Conservation (phyloP, 2,329 filamentous ascomycete species). For the Canariomyces notabilis region DNA sequence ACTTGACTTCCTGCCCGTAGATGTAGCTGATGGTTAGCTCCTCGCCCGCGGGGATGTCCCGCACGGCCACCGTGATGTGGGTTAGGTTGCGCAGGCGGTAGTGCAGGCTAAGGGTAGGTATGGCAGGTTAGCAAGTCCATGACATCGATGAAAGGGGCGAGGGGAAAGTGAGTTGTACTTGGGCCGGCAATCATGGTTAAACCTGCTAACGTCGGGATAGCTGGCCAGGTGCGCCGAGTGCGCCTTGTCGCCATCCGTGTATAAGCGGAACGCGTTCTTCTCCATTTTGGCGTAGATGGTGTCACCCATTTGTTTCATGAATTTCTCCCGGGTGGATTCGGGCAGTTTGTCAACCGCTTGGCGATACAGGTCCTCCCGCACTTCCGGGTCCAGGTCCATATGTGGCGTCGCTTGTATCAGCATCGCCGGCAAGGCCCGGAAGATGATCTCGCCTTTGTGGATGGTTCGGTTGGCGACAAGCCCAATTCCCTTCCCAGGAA, state of each 20-base stretch:
- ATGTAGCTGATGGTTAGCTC: conserved; percentile 37
- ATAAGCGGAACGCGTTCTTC: conserved; percentile 34
- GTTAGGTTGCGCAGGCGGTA: conserved; percentile 33
- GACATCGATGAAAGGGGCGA: background rate
- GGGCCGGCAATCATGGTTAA: conserved; percentile 39
- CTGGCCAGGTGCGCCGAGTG: conserved; percentile 30
- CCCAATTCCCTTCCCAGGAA: conserved; percentile 34
- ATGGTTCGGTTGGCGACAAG: conserved; percentile 34
- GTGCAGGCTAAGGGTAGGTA: conserved; percentile 25
- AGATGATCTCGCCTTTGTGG: conserved; percentile 32
- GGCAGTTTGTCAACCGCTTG: conserved; percentile 29
- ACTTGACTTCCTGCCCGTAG: conserved; percentile 25
- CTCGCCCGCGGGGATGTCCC: conserved; percentile 33
- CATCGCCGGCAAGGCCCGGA: conserved; percentile 30
- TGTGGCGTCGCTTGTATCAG: conserved; percentile 27
- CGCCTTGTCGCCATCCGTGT: conserved; percentile 25
- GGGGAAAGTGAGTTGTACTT: conserved; percentile 28
- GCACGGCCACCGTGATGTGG: conserved; percentile 34
- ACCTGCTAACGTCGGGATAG: conserved; percentile 32
- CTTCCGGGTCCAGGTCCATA: conserved; percentile 13
- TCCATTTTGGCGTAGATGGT: conserved; percentile 30
- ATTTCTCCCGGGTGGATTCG: conserved; percentile 18
- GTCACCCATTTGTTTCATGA: conserved; percentile 31
- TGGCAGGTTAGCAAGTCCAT: background rate
- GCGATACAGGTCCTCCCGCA: conserved; percentile 27